A percentile compares a stretch with the other conserved stretches of the same genome.
Evolutionary conservation across 192 early-diverging fungal species (phyloP).

Genomic region (Coemansia sp.): DNA sequence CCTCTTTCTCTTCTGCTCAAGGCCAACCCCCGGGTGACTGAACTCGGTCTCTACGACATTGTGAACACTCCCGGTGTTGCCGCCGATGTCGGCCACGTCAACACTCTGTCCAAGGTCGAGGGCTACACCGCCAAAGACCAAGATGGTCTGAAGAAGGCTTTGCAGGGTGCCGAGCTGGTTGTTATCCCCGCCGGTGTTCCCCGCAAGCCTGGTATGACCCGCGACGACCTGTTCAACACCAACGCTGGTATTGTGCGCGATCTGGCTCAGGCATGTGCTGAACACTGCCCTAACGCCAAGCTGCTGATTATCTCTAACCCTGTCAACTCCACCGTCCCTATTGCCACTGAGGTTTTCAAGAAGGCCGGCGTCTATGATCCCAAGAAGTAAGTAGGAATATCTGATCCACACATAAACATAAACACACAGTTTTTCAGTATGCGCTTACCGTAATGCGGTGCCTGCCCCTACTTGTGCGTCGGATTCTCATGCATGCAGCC

Average conservation of each 20-base stretch:
- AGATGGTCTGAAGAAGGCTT: slow-evolving; percentile 73
- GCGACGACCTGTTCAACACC: slow-evolving; percentile 98
- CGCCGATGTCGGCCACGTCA: slow-evolving; percentile 93
- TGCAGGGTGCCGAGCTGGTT: slow-evolving; percentile 75
- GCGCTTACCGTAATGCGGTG: slow-evolving; percentile 14
- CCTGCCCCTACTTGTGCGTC: not conserved
- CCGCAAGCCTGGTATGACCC: slow-evolving; percentile 98
- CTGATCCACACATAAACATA: not conserved
- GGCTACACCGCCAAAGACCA: slow-evolving; percentile 71
- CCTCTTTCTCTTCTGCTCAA: slow-evolving; percentile 94
- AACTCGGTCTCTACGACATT: slow-evolving; percentile 91
- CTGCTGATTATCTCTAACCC: slow-evolving; percentile 91
- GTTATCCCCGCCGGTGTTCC: slow-evolving; percentile 98
- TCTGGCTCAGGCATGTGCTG: slow-evolving; percentile 77
- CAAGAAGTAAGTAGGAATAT: slow-evolving; percentile 49
- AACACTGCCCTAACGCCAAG: slow-evolving; percentile 82
- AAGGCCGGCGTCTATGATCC: slow-evolving; percentile 82
- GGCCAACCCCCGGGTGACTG: slow-evolving; percentile 79
- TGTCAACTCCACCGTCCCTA: slow-evolving; percentile 95
- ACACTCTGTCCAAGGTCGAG: slow-evolving; percentile 76
- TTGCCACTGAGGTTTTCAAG: slow-evolving; percentile 89
- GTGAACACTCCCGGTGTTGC: slow-evolving; percentile 97
- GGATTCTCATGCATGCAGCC: not conserved
- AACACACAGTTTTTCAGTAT: not conserved
- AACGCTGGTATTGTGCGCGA: slow-evolving; percentile 87